Percentiles rank a stretch among this genome's conserved stretches.
phyloP scores from a whole-genome alignment of 1,284 basidiomycete species.

The Papiliotrema flavescens region DNA sequence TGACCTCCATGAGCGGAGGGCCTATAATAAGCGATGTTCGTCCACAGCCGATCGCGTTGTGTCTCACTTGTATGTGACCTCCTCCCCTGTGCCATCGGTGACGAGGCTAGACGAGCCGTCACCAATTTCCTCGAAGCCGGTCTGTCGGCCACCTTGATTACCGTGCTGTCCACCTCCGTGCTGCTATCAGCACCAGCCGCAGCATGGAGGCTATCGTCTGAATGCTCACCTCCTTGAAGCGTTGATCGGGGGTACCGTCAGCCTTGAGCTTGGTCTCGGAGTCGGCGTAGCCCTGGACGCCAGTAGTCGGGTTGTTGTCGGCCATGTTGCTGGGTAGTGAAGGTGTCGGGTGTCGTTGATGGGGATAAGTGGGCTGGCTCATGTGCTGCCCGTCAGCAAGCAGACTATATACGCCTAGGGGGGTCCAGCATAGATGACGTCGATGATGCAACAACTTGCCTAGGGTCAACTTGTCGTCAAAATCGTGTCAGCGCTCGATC shows the following conservation, averaged over 20 bases:
- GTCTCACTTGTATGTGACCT: constrained; percentile 36
- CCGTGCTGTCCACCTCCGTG: constrained; percentile 41
- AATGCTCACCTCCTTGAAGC: constrained; percentile 41
- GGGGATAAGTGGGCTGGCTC: too few relatives aligned
- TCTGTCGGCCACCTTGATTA: constrained; percentile 32
- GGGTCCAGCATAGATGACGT: too few relatives aligned
- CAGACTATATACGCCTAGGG: too few relatives aligned
- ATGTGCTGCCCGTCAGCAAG: too few relatives aligned
- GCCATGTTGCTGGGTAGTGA: constrained; percentile 5
- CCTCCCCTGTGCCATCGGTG: constrained; percentile 41
- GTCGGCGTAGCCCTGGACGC: constrained; percentile 24
- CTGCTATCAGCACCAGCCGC: constrained; percentile 12
- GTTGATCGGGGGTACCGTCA: constrained; percentile 37
- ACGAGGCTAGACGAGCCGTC: constrained; percentile 37
- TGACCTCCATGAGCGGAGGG: constrained; percentile 35
- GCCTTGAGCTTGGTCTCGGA: constrained; percentile 27
- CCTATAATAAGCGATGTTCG: constrained; percentile 6
- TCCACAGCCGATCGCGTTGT: not conserved
- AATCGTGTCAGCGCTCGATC: too few relatives aligned
- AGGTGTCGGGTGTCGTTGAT: not conserved
- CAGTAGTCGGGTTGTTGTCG: constrained; percentile 13
- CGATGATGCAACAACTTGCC: too few relatives aligned
- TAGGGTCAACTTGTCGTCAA: too few relatives aligned
- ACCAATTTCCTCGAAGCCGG: constrained; percentile 34
- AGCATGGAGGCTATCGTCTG: not conserved